Percentiles rank a stretch among this genome's conserved stretches.
Conservation (phyloP, 306 rosid genomes). For the Abrus pulchellus region DNA sequence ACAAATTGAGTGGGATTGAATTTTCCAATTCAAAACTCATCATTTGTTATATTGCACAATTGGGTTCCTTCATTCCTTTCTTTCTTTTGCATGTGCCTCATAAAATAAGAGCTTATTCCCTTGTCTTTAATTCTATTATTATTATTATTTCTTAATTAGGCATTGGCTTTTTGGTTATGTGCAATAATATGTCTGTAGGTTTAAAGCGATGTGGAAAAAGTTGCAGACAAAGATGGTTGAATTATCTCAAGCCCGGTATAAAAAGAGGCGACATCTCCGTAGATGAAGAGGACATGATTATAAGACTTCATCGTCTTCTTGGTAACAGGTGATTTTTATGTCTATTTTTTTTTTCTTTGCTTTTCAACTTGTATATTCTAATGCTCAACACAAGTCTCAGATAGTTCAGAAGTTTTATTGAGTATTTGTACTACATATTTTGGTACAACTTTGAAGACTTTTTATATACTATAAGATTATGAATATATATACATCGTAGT, state of each 20-base stretch:
- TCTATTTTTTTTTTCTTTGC: neutral
- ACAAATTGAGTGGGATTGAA: neutral
- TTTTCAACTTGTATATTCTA: neutral
- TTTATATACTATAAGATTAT: too few relatives aligned
- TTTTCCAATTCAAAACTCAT: neutral
- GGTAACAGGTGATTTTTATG: slow-evolving; percentile 57
- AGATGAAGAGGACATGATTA: slow-evolving; percentile 61
- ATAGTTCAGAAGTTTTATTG: neutral
- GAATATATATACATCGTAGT: neutral
- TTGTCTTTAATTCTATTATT: neutral
- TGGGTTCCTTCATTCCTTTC: neutral
- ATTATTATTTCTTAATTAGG: neutral
- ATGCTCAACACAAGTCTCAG: slow-evolving; percentile 3
- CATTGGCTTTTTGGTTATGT: neutral
- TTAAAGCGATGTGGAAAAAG: slow-evolving; percentile 61
- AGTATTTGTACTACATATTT: neutral
- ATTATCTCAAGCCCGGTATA: slow-evolving; percentile 55
- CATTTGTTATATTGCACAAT: neutral
- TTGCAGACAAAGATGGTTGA: slow-evolving; percentile 60
- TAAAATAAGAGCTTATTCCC: neutral
- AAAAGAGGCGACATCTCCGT: slow-evolving; percentile 54
- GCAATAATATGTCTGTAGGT: slow-evolving; percentile 42
- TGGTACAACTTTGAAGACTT: too few relatives aligned
- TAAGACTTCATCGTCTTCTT: slow-evolving; percentile 64
- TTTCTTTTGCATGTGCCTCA: neutral